phyloP scores from a whole-genome alignment of 768 basidiomycete species.

The Agaricus sinodeliciosus region DNA sequence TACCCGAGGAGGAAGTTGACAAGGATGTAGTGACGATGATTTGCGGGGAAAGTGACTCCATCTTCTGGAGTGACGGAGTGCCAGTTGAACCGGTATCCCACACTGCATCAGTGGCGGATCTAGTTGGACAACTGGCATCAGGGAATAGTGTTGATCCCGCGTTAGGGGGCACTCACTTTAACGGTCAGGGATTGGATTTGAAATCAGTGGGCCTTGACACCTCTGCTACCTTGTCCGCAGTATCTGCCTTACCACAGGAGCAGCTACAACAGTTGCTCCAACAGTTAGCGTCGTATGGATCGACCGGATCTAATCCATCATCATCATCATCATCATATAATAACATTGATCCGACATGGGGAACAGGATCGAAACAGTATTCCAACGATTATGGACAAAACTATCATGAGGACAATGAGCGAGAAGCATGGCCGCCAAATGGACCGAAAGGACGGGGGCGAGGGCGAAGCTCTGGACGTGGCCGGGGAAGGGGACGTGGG shows the following conservation, averaged over 20 bases:
- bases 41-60: constrained; percentile 50
- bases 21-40: constrained; percentile 58
- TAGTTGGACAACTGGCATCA: constrained; percentile 57
- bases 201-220: constrained; percentile 39
- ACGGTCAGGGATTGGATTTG: constrained; percentile 25
- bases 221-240: constrained; percentile 34
- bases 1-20: constrained; percentile 68
- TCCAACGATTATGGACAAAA: constrained; percentile 47
- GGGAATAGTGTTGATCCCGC: constrained; percentile 32
- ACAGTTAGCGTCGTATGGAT: constrained; percentile 27
- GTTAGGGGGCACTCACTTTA: constrained; percentile 27
- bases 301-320: constrained; percentile 13
- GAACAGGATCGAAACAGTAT: constrained; percentile 28
- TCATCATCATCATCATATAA: constrained; percentile 19
- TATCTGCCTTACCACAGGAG: constrained; percentile 45
- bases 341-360: constrained; percentile 33
- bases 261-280: constrained; percentile 59
- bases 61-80: constrained; percentile 48
- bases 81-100: constrained; percentile 27
- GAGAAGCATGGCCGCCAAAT: constrained; percentile 35
- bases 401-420: constrained; percentile 39
- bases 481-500: constrained; percentile 44
- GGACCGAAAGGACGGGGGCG: constrained; percentile 37
- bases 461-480: constrained; percentile 51
- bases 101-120: constrained; percentile 55